Evolutionary conservation across 1,284 basidiomycete genomes (phyloP).

Genomic region (Moesziomyces sp.): DNA sequence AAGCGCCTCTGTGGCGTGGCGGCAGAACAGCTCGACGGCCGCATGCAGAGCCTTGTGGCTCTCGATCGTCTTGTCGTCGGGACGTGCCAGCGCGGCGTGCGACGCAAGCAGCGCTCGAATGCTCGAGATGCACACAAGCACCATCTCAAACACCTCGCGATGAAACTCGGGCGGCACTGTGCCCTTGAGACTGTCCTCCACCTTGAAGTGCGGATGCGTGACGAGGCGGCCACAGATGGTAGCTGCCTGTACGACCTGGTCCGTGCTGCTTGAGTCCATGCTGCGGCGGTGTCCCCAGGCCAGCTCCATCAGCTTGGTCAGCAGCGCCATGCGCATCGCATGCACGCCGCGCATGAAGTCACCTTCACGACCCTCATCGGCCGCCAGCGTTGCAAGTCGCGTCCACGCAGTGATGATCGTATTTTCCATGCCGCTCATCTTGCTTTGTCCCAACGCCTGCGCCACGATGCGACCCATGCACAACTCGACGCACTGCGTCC

Average conservation of each 20-base stretch:
- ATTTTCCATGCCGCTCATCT: constrained; percentile 26
- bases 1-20: constrained; percentile 75
- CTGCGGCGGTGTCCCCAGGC: constrained; percentile 72
- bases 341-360: constrained; percentile 88
- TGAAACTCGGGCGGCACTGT: constrained; percentile 79
- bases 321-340: constrained; percentile 77
- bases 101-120: constrained; percentile 25
- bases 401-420: constrained; percentile 45
- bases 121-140: constrained; percentile 36
- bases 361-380: constrained; percentile 78
- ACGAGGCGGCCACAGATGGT: constrained; percentile 76
- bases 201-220: constrained; percentile 79
- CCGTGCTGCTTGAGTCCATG: constrained; percentile 38
- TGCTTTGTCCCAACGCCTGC: constrained; percentile 74
- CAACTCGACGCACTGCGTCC: constrained; percentile 76
- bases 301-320: constrained; percentile 80
- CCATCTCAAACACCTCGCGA: constrained; percentile 65
- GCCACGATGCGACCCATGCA: constrained; percentile 73
- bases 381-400: constrained; percentile 69
- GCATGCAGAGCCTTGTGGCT: constrained; percentile 75
- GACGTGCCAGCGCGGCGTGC: constrained; percentile 11
- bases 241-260: constrained; percentile 75
- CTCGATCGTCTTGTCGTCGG: constrained; percentile 39
- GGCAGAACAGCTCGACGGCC: constrained; percentile 80
- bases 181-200: constrained; percentile 79